Evolutionary conservation across 768 basidiomycete genomes (phyloP).

Genomic region (Mycena latifolia): DNA sequence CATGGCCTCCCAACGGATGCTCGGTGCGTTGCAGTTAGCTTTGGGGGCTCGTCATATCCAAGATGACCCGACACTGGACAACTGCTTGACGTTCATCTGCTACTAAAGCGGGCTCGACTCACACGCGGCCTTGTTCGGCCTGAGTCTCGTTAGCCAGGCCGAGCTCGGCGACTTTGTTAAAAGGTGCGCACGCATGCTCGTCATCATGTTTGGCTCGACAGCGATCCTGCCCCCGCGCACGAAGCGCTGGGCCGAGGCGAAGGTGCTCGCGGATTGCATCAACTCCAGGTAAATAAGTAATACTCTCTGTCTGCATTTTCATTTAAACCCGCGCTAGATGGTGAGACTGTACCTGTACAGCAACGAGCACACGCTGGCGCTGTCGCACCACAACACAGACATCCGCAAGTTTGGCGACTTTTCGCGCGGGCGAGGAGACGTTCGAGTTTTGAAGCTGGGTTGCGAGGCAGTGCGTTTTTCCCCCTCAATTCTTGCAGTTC

Average conservation of each 20-base stretch:
- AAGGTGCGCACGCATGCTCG: conserved; percentile 73
- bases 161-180: conserved; percentile 92
- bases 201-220: conserved; percentile 91
- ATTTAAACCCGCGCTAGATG: conserved; percentile 64
- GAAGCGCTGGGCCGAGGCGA: conserved; percentile 98
- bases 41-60: too few species aligned
- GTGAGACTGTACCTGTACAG: conserved; percentile 93
- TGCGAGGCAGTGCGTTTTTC: conserved; percentile 82
- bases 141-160: conserved; percentile 89
- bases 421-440: conserved; percentile 90
- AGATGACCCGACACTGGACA: conserved; percentile 91
- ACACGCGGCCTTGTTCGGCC: conserved; percentile 91
- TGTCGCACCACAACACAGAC: conserved; percentile 89
- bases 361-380: conserved; percentile 83
- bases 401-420: conserved; percentile 89
- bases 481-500: too few species aligned
- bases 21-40: conserved; percentile 72
- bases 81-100: conserved; percentile 87
- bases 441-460: conserved; percentile 99
- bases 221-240: conserved; percentile 91
- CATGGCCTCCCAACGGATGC: conserved; percentile 87
- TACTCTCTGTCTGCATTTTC: conserved; percentile 17
- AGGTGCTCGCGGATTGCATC: conserved; percentile 95
- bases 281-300: conserved; percentile 85
- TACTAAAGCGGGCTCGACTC: conserved; percentile 92